These are phyloP conservation scores for Leonotis leonurus DNA, from an alignment of 257 asterid genomes.

Conservation along the genomic window DNA sequence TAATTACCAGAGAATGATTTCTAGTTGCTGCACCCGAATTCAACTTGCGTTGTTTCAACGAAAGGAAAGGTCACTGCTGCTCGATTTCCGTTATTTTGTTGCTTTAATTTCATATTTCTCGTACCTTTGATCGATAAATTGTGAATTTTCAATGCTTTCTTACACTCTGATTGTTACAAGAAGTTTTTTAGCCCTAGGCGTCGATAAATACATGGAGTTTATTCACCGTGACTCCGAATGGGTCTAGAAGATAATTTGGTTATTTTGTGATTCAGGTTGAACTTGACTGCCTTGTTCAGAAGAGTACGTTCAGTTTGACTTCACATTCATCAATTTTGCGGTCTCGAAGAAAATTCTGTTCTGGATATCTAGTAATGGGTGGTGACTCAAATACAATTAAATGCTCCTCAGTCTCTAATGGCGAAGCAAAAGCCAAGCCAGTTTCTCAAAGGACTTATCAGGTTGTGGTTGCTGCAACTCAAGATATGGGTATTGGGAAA, in stretches of 20 bases:
- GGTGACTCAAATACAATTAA: constrained; percentile 26
- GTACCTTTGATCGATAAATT: no score
- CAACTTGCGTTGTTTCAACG: constrained; percentile 18
- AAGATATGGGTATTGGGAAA: constrained; percentile 86
- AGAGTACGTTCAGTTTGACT: constrained; percentile 12
- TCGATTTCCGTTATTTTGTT: not conserved
- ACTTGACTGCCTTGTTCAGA: constrained; percentile 15
- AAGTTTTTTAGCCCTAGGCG: not conserved
- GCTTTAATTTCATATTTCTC: not conserved
- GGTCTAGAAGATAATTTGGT: constrained; percentile 5
- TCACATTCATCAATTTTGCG: constrained; percentile 11
- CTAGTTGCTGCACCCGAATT: constrained; percentile 15
- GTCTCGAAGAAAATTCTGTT: constrained; percentile 17
- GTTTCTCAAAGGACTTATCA: constrained; percentile 55
- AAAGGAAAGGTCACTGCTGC: constrained; percentile 45
- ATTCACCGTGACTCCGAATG: not conserved
- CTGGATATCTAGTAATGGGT: constrained; percentile 44
- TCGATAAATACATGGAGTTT: no score
- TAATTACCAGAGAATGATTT: constrained; percentile 8
- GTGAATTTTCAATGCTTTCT: not conserved
- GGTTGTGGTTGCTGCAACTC: constrained; percentile 92
- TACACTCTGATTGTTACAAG: not conserved
- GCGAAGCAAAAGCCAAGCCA: constrained; percentile 22
- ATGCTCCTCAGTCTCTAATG: constrained; percentile 35
- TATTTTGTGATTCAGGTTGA: constrained; percentile 32